These are phyloP conservation scores for Claviceps fusiformis DNA, from an alignment of 2,329 filamentous ascomycete genomes.

Conservation along the genomic window DNA sequence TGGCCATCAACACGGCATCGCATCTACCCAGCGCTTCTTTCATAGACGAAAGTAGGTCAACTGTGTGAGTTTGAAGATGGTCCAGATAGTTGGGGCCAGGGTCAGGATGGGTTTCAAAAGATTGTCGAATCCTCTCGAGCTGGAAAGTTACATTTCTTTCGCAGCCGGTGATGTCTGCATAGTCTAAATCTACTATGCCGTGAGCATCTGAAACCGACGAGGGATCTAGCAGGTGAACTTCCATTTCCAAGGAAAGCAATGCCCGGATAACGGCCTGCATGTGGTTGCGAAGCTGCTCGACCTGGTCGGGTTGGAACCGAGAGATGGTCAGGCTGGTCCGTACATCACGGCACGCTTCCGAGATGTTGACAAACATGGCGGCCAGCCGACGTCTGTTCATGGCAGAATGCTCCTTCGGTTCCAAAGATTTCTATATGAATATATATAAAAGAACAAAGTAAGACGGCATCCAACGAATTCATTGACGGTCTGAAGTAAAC, in stretches of 20 bases:
- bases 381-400: constrained; percentile 29
- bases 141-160: background rate
- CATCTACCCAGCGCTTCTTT: constrained; percentile 28
- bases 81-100: constrained; percentile 3
- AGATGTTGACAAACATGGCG: constrained; percentile 40
- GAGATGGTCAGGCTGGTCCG: constrained; percentile 43
- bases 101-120: background rate
- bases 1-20: constrained; percentile 39
- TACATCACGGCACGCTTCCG: constrained; percentile 41
- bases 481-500: constrained; percentile 1
- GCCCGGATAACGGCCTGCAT: constrained; percentile 41
- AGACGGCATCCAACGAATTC: background rate
- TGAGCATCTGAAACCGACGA: constrained; percentile 8
- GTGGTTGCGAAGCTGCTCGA: constrained; percentile 36
- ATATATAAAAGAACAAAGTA: background rate
- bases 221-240: constrained; percentile 30
- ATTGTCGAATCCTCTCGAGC: background rate
- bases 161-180: background rate
- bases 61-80: constrained; percentile 31
- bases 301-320: constrained; percentile 35
- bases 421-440: constrained; percentile 18
- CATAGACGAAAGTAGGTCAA: constrained; percentile 33
- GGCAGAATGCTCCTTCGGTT: constrained; percentile 16
- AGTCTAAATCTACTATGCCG: constrained; percentile 8
- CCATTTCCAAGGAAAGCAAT: constrained; percentile 36